Conservation (phyloP, 139 green algal genomes). For the Pleodorina starrii region DNA sequence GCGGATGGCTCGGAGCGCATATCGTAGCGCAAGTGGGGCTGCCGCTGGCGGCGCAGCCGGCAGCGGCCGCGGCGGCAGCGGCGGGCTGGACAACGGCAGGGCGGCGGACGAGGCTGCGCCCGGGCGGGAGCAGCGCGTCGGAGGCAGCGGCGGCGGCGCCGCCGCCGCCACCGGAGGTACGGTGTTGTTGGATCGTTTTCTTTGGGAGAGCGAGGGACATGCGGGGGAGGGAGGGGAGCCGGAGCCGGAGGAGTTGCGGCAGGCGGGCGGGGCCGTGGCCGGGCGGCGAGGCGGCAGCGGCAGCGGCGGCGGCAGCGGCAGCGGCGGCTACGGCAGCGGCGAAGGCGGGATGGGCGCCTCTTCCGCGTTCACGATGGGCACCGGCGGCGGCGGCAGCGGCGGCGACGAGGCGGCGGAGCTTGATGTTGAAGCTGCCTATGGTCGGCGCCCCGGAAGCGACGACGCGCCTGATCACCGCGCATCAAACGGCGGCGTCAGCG, state of each 20-base stretch:
- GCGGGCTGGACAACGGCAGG: too few species aligned
- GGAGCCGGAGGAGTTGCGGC: not conserved
- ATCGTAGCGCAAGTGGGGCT: too few species aligned
- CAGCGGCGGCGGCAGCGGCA: not conserved
- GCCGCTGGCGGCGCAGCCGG: not conserved
- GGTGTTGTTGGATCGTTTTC: slow-evolving; percentile 2
- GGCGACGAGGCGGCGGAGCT: too few species aligned
- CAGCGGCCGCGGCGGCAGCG: not conserved
- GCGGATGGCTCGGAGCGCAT: not conserved
- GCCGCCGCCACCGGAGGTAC: not conserved
- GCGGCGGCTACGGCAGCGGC: not conserved
- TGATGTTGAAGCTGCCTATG: too few species aligned
- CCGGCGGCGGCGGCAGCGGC: too few species aligned
- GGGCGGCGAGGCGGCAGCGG: not conserved
- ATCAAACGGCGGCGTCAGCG: too few species aligned
- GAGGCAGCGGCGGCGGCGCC: not conserved
- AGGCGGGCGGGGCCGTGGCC: too few species aligned
- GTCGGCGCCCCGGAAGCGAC: too few species aligned
- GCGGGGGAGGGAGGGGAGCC: too few species aligned
- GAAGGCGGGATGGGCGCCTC: not conserved
- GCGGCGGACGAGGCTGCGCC: too few species aligned
- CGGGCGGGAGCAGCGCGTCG: too few species aligned
- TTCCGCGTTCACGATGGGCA: not conserved
- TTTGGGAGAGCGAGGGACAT: not conserved
- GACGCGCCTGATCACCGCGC: too few species aligned